Evolutionary conservation across 2,329 filamentous ascomycete species (phyloP).

Genomic region (Plenodomus lindquistii): DNA sequence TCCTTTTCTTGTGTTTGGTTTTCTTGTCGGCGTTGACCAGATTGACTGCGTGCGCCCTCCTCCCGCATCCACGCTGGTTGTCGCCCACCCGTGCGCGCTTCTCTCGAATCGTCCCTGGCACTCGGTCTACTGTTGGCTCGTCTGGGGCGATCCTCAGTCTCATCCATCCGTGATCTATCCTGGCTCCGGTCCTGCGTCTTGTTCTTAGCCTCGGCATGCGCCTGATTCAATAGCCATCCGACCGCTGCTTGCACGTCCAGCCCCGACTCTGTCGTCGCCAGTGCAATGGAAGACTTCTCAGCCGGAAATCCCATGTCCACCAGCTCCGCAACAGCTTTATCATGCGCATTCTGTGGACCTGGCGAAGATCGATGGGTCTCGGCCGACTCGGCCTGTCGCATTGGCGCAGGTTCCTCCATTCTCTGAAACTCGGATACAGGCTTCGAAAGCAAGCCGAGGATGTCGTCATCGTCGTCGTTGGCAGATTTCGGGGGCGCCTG

Average conservation of each 20-base stretch:
- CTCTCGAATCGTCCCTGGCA: constrained; percentile 41
- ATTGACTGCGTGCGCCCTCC: constrained; percentile 55
- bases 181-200: constrained; percentile 56
- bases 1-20: constrained; percentile 67
- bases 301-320: constrained; percentile 93
- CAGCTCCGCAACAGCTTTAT: constrained; percentile 82
- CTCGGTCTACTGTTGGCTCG: constrained; percentile 27
- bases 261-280: constrained; percentile 79
- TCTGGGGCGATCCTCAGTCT: constrained; percentile 27
- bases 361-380: constrained; percentile 17
- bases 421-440: constrained; percentile 59
- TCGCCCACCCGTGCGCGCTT: constrained; percentile 38
- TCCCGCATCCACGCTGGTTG: constrained; percentile 67
- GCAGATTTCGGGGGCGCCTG: constrained; percentile 23
- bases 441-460: constrained; percentile 63
- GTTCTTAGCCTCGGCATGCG: constrained; percentile 79
- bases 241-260: constrained; percentile 84
- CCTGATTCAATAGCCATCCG: constrained; percentile 87
- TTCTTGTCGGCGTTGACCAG: constrained; percentile 55
- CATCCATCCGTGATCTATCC: constrained; percentile 31
- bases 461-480: constrained; percentile 58
- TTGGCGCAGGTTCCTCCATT: constrained; percentile 22
- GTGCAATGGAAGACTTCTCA: constrained; percentile 78
- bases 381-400: constrained; percentile 6
- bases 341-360: constrained; percentile 58